Evolutionary conservation across 1,284 basidiomycete species (phyloP), one percentile per base, ranked within the genome.

Genomic region (Moesziomyces sp.): DNA sequence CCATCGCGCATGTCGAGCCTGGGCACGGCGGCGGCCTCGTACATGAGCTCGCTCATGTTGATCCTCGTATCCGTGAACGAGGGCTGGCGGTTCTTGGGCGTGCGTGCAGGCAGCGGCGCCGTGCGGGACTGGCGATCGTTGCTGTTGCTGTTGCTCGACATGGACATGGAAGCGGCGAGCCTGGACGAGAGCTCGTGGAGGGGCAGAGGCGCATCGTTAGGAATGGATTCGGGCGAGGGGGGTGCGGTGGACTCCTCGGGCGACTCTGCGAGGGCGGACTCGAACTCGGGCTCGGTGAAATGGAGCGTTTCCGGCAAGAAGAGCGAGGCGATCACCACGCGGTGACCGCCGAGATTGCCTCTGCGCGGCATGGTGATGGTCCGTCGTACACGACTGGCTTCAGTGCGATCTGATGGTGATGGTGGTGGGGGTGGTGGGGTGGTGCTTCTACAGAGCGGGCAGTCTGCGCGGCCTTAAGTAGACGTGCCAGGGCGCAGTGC

Each of bases 321-420:
- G 59, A 81, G 80, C 50, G 80, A 77, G 23, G 77, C 81, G 58
- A 83, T 79, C 46, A 83, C 75, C 48, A 83, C 76, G 45, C 81
- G 79, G 60, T 77, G 75, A 42, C 77, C 72, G 46, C 72, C 72
- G 28, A 74, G 58, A 23, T 71, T 65, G 30, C 72, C 67, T 55
- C 72, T 60, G n/a, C 67, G 62, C 26, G 72, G 72, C 72, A 74
- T 74, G n/a, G 34, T 58, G 46, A 34, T 34, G 30, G 30, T 11
- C 3, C 11, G 30, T 10, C 0, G 13, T 34, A 34, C 10, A 34
- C 30, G 30, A 11, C 4, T 10, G 13, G 30, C 30, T 13, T 34
- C 30, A 13, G 30, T 34, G 30, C 48, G 23, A 28, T 18, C 26
- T 23, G 48, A n/a, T 34, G 21, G 42, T 23, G 51, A 30, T 30